Conservation (phyloP, 2,329 filamentous ascomycete genomes). For the Metarhizium robertsii region DNA sequence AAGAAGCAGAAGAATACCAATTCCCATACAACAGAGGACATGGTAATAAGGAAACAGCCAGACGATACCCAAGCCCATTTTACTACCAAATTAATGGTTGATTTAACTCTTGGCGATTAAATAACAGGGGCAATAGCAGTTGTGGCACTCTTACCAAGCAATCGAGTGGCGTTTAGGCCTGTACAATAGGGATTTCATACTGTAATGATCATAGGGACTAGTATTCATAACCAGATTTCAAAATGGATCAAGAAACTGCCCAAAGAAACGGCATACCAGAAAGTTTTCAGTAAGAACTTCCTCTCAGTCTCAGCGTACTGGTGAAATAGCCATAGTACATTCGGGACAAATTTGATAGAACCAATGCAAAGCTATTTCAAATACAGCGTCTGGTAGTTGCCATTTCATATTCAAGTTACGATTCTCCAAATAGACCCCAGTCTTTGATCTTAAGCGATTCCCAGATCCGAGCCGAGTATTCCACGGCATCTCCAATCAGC, state of each 20-base stretch:
- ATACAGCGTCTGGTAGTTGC: background rate
- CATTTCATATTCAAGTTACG: conserved; percentile 6
- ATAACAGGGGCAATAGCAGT: background rate
- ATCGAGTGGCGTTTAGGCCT: background rate
- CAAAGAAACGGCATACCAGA: background rate
- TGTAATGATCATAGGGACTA: background rate
- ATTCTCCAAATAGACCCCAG: conserved; percentile 59
- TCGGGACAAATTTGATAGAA: background rate
- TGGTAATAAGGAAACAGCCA: background rate
- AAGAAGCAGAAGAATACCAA: conserved; percentile 21
- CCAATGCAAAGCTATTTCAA: background rate
- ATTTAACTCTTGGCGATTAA: conserved; percentile 15
- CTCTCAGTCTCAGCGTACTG: background rate
- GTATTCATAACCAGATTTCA: background rate
- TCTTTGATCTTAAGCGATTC: conserved; percentile 69
- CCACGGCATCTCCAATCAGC: conserved; percentile 58
- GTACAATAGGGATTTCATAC: background rate
- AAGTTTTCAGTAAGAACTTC: no score
- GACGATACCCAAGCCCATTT: conserved; percentile 3
- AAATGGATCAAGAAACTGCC: background rate
- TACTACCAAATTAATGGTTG: conserved; percentile 13
- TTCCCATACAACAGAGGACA: background rate
- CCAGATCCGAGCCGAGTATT: conserved; percentile 60
- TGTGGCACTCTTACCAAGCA: background rate
- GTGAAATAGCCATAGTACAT: background rate